A percentile compares a stretch with the other conserved stretches of the same genome.
Evolutionary conservation across 1,284 basidiomycete genomes (phyloP).

Genomic region (Psilocybe mexicana): DNA sequence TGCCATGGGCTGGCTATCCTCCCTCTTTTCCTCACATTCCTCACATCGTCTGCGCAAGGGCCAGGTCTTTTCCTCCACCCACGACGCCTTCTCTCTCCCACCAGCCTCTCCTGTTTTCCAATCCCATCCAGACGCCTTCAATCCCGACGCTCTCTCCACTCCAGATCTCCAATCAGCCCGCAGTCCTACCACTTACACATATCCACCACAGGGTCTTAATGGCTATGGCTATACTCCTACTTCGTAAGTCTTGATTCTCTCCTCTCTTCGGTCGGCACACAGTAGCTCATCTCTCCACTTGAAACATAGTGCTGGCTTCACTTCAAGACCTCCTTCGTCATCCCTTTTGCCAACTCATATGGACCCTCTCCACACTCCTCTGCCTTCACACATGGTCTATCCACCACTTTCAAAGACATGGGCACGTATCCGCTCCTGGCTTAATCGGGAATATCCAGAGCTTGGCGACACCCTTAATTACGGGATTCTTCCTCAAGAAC

Average conservation of each 20-base stretch:
- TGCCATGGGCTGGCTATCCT: conserved; percentile 70
- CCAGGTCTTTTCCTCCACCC: conserved; percentile 68
- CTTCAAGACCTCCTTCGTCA: conserved; percentile 52
- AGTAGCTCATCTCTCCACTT: conserved; percentile 5
- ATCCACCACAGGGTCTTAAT: conserved; percentile 63
- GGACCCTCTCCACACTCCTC: conserved; percentile 45
- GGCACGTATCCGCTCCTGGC: conserved; percentile 76
- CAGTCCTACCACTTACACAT: conserved; percentile 57
- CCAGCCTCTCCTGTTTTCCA: conserved; percentile 62
- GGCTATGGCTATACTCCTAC: conserved; percentile 61
- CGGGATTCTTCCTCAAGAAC: conserved; percentile 74
- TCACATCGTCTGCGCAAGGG: conserved; percentile 50
- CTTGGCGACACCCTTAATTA: conserved; percentile 90
- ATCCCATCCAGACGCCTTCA: conserved; percentile 59
- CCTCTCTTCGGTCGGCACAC: neutral
- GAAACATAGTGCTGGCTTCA: conserved; percentile 34
- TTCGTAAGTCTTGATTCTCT: conserved; percentile 45
- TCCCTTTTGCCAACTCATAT: conserved; percentile 68
- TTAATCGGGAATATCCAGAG: conserved; percentile 83
- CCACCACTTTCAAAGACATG: conserved; percentile 80
- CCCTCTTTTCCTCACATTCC: conserved; percentile 55
- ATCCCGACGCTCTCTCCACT: conserved; percentile 49
- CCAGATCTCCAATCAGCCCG: conserved; percentile 46
- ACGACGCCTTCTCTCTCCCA: conserved; percentile 78
- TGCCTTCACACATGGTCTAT: conserved; percentile 50